phyloP scores from a whole-genome alignment of 805 yeast genomes.

The Pichia manshurica region DNA sequence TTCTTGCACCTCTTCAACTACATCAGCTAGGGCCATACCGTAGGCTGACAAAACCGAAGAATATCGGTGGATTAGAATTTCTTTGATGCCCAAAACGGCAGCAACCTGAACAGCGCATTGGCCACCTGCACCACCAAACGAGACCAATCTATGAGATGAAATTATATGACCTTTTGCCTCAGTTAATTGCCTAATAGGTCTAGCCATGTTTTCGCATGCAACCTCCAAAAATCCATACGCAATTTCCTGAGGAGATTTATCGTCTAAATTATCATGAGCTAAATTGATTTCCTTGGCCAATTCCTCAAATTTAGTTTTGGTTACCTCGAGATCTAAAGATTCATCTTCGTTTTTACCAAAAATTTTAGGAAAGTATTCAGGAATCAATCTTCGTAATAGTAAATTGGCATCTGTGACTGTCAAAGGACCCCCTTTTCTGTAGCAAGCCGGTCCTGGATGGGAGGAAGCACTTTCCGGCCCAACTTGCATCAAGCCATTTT shows the following conservation, averaged over 20 bases:
- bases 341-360: constrained; percentile 79
- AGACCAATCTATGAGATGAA: constrained; percentile 62
- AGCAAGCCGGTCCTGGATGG: constrained; percentile 88
- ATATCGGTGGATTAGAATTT: constrained; percentile 70
- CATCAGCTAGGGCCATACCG: constrained; percentile 84
- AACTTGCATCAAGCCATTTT: constrained; percentile 68
- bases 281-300: constrained; percentile 53
- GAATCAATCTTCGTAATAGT: constrained; percentile 62
- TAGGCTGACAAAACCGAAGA: constrained; percentile 83
- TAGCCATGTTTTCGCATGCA: constrained; percentile 86
- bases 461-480: constrained; percentile 88
- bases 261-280: constrained; percentile 36
- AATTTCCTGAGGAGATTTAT: constrained; percentile 55
- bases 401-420: constrained; percentile 85
- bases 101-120: constrained; percentile 83
- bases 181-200: constrained; percentile 79
- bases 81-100: constrained; percentile 56
- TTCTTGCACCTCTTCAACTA: constrained; percentile 72
- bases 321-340: constrained; percentile 53
- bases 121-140: constrained; percentile 94
- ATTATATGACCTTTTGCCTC: constrained; percentile 76
- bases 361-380: constrained; percentile 72
- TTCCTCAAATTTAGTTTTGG: constrained; percentile 44
- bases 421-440: constrained; percentile 76
- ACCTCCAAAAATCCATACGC: constrained; percentile 79